Percentiles rank a stretch among this genome's conserved stretches.
Evolutionary conservation across 768 basidiomycete species (phyloP).

Genomic region (Russula griseocarnosa): DNA sequence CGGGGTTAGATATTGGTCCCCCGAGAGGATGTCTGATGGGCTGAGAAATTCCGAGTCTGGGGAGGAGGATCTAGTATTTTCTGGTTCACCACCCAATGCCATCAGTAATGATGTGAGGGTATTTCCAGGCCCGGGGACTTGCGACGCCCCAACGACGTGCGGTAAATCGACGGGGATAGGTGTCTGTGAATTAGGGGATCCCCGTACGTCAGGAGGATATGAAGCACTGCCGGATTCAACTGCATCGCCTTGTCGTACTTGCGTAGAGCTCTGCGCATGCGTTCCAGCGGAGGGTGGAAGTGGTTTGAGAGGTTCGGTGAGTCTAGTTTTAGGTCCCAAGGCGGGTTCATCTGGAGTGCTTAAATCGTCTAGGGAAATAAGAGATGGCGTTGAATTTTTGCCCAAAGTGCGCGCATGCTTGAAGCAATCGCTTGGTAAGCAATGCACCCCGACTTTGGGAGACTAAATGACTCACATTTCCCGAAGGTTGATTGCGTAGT

Average conservation of each 20-base stretch:
- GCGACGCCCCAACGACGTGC: background rate
- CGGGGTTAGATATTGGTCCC: conserved; percentile 10
- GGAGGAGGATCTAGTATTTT: background rate
- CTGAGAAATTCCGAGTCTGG: conserved; percentile 1
- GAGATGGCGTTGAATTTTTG: conserved; percentile 2
- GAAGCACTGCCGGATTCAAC: background rate
- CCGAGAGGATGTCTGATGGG: conserved; percentile 5
- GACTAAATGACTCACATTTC: conserved; percentile 8
- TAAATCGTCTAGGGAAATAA: conserved; percentile 1
- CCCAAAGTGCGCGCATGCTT: background rate
- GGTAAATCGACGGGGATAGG: background rate
- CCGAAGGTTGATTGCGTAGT: background rate
- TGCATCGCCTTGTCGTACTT: background rate
- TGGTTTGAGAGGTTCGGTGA: background rate
- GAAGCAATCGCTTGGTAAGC: background rate
- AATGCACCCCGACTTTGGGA: background rate
- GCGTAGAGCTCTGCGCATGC: background rate
- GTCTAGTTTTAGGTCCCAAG: background rate
- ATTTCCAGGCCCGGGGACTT: background rate
- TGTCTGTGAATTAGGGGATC: conserved; percentile 1
- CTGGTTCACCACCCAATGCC: background rate
- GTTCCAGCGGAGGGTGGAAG: background rate
- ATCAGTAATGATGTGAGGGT: background rate
- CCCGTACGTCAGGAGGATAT: background rate
- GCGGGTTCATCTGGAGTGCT: background rate